Evolutionary conservation across 352 stramenopile species (phyloP), one percentile per base, ranked within the genome.

Genomic region (Phytophthora cryptogea): DNA sequence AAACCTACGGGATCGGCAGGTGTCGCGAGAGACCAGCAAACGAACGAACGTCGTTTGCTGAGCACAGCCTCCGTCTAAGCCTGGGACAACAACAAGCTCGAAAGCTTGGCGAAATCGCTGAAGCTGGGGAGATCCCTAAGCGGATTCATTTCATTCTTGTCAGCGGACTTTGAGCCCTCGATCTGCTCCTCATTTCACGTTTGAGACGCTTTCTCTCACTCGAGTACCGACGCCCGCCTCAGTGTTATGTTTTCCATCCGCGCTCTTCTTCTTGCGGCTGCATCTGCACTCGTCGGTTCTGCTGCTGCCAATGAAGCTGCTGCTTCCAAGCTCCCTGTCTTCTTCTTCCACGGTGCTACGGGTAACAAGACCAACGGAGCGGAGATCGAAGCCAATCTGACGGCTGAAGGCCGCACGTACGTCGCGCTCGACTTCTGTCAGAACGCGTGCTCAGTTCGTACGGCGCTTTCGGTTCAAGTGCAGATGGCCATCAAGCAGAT

Each of bases 331-430:
- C 67, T 87, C 8, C 77, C 77, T 0, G 69, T 83, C 1, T 69
- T 84, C 53, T 87, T 83, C 56, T 84, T 87, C 63, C 77, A 84
- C 51, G 77, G 77, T 3, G 62, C 70, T 10, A 78, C 63, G 4
- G 57, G 59, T n/a, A 75, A 78, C 51, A 56, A 62, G 33, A 67
- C 59, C 11, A 68, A 73, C 28, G 77, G 66, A 23, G 23, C 48
- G 11, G 36, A 61, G 35, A 68, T 84, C 20, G 50, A 72, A 42
- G 44, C 60, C n/a, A 80, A 76, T 32, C 54, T 87, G 26, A 72
- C 53, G 9, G 69, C 66, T 13, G 63, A 82, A 16, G 54, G 64
- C 8, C 70, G 73, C 10, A 62, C 60, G 23, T 81, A 74, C 54
- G 43, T 63, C 5, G 63, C 70, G 4, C 73, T 88, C 8, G 55